phyloP scores from a whole-genome alignment of 2,329 filamentous ascomycete genomes.

The Neofusicoccum laricinum region DNA sequence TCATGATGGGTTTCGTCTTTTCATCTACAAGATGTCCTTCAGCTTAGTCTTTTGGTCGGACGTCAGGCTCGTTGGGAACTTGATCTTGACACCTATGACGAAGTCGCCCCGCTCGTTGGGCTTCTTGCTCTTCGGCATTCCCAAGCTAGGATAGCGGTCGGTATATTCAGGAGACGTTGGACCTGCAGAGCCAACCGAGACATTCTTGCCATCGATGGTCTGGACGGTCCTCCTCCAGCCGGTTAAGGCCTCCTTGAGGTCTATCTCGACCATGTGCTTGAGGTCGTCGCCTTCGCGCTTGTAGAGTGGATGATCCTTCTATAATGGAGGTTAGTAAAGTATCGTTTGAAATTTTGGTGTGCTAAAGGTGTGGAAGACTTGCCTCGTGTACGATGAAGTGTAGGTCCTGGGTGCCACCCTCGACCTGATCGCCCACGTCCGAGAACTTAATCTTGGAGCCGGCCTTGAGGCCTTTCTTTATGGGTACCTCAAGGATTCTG shows the following conservation, averaged over 20 bases:
- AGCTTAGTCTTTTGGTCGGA: slow-evolving; percentile 74
- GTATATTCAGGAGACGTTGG: slow-evolving; percentile 82
- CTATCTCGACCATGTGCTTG: slow-evolving; percentile 72
- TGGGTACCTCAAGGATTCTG: slow-evolving; percentile 87
- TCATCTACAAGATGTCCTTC: slow-evolving; percentile 66
- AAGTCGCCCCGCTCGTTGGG: slow-evolving; percentile 82
- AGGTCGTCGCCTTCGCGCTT: slow-evolving; percentile 87
- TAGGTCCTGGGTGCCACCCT: slow-evolving; percentile 91
- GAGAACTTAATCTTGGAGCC: slow-evolving; percentile 98
- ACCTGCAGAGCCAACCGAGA: slow-evolving; percentile 74
- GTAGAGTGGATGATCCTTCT: slow-evolving; percentile 87
- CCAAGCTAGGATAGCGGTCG: slow-evolving; percentile 78
- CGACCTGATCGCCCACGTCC: slow-evolving; percentile 95
- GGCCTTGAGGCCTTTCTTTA: slow-evolving; percentile 93
- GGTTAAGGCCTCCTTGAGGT: slow-evolving; percentile 89
- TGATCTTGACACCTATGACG: slow-evolving; percentile 85
- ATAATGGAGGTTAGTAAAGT: slow-evolving; percentile 23
- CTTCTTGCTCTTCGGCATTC: slow-evolving; percentile 94
- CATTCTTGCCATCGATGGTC: slow-evolving; percentile 87
- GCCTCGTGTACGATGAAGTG: slow-evolving; percentile 95
- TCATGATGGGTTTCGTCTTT: background rate
- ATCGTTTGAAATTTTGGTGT: background rate
- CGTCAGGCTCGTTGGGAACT: slow-evolving; percentile 80
- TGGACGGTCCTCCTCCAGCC: slow-evolving; percentile 90
- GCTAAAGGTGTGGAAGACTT: slow-evolving; percentile 35